Percentiles rank a stretch among this genome's conserved stretches.
These are phyloP conservation scores for Ophiostoma pallidulum DNA, from an alignment of 2,329 filamentous ascomycete species.

Conservation along the genomic window DNA sequence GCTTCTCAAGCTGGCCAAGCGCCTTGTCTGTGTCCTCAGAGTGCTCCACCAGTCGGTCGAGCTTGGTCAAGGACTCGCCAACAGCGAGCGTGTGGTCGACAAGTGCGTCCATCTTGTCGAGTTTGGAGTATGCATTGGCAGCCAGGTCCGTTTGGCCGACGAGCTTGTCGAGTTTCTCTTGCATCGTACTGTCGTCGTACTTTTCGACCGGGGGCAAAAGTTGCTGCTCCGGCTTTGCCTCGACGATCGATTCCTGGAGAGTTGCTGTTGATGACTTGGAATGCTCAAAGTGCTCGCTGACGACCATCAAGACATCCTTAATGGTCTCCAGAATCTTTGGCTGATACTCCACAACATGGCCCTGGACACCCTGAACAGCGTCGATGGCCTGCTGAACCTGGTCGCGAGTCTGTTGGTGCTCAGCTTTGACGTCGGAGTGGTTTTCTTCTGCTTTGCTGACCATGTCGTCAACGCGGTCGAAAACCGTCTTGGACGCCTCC, in stretches of 20 bases:
- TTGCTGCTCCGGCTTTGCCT: slow-evolving; percentile 51
- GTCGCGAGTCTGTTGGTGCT: slow-evolving; percentile 75
- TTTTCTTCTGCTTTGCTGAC: slow-evolving; percentile 66
- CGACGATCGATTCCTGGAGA: slow-evolving; percentile 50
- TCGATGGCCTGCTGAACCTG: slow-evolving; percentile 67
- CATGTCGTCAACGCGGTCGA: slow-evolving; percentile 71
- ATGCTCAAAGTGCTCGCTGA: slow-evolving; percentile 82
- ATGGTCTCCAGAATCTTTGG: slow-evolving; percentile 82
- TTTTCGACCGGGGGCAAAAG: slow-evolving; percentile 50
- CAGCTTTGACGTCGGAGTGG: slow-evolving; percentile 61
- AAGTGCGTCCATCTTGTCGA: slow-evolving; percentile 79
- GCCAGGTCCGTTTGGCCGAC: slow-evolving; percentile 57
- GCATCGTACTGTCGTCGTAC: slow-evolving; percentile 54
- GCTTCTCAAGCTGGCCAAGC: slow-evolving; percentile 2
- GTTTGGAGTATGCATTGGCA: slow-evolving; percentile 60
- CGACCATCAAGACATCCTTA: slow-evolving; percentile 72
- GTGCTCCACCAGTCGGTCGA: slow-evolving; percentile 16
- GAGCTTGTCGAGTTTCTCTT: slow-evolving; percentile 49
- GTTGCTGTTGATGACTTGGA: slow-evolving; percentile 56
- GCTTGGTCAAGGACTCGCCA: slow-evolving; percentile 8
- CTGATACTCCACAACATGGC: slow-evolving; percentile 70
- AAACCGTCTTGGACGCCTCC: slow-evolving; percentile 78
- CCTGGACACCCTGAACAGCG: slow-evolving; percentile 66
- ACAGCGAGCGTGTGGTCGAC: slow-evolving; percentile 13
- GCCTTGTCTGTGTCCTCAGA: slow-evolving; percentile 12